phyloP scores from a whole-genome alignment of 2,329 filamentous ascomycete genomes.

The Cercospora sp. region DNA sequence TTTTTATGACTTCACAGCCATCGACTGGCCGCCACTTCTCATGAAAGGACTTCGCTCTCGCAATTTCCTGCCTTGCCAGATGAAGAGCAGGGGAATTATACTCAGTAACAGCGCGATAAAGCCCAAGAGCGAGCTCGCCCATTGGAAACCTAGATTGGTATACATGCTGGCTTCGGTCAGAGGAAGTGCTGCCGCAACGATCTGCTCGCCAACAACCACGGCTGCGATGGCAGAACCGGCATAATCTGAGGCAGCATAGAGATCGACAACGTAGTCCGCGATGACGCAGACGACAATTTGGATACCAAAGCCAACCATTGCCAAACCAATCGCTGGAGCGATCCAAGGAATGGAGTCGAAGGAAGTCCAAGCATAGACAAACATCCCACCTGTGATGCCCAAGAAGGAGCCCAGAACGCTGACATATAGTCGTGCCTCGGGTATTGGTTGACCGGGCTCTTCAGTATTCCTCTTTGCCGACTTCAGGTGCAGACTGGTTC shows the following conservation, averaged over 20 bases:
- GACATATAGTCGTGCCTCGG: slow-evolving; percentile 51
- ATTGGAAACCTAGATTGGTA: slow-evolving; percentile 50
- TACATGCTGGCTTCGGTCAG: slow-evolving; percentile 53
- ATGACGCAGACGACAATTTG: slow-evolving; percentile 50
- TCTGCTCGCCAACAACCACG: slow-evolving; percentile 52
- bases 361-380: slow-evolving; percentile 54
- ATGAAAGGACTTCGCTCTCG: slow-evolving; percentile 41
- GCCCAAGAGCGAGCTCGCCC: slow-evolving; percentile 52
- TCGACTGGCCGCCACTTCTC: slow-evolving; percentile 20
- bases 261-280: slow-evolving; percentile 53
- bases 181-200: slow-evolving; percentile 51
- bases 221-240: slow-evolving; percentile 53
- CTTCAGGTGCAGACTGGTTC: slow-evolving; percentile 43
- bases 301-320: slow-evolving; percentile 53
- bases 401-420: slow-evolving; percentile 48
- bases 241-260: slow-evolving; percentile 49
- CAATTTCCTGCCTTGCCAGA: slow-evolving; percentile 39
- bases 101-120: slow-evolving; percentile 49
- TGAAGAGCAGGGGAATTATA: slow-evolving; percentile 48
- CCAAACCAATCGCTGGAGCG: slow-evolving; percentile 50
- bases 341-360: slow-evolving; percentile 50
- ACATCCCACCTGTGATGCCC: slow-evolving; percentile 52
- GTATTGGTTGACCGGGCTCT: slow-evolving; percentile 41
- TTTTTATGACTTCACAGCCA: not conserved
- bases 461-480: slow-evolving; percentile 45